These are phyloP conservation scores for Syzygium aqueum DNA, from an alignment of 345 rosid species.

Conservation along the genomic window DNA sequence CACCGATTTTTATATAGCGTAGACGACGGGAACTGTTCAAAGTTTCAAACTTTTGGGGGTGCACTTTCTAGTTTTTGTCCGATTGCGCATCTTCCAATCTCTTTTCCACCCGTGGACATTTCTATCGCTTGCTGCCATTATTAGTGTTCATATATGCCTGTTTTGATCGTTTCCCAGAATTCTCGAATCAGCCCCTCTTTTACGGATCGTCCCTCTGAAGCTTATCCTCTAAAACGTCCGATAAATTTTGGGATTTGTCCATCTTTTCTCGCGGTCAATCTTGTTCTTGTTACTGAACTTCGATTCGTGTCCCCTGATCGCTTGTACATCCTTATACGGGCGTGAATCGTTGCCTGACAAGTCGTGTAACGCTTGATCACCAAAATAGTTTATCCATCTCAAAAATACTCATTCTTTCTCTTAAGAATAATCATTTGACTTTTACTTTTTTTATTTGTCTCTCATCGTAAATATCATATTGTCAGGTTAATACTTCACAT, in stretches of 20 bases:
- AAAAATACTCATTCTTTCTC: neutral
- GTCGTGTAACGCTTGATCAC: rapidly evolving
- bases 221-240: neutral
- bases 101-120: neutral
- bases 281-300: neutral
- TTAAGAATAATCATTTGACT: neutral
- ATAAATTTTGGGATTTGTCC: neutral
- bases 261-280: neutral
- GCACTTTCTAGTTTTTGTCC: neutral
- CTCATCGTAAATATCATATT: rapidly evolving
- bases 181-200: neutral
- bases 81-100: neutral
- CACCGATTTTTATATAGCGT: neutral
- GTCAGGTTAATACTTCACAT: neutral
- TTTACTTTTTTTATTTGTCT: neutral
- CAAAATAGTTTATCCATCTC: rapidly evolving
- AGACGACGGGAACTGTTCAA: neutral
- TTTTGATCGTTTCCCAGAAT: neutral
- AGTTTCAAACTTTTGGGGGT: neutral
- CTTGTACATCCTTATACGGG: neutral
- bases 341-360: rapidly evolving
- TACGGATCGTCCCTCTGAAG: neutral
- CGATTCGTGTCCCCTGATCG: neutral
- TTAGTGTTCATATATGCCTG: neutral
- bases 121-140: neutral